Evolutionary conservation across 2,329 filamentous ascomycete species (phyloP), one percentile per base, ranked within the genome.

Genomic region (Amauroascus verrucosus): DNA sequence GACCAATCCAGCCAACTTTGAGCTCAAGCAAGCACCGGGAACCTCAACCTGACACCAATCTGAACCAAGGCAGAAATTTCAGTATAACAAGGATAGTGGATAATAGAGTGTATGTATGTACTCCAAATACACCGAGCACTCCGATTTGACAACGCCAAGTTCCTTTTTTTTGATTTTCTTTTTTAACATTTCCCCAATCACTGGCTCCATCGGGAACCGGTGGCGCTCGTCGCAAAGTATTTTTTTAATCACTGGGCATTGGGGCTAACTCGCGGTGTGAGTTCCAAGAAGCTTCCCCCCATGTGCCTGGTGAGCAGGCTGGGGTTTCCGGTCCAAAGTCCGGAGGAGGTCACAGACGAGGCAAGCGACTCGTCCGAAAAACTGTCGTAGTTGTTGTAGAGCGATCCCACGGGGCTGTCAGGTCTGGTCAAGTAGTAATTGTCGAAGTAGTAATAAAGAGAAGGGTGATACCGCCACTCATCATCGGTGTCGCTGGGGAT

Each of bases 371-470:
- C 51, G 5, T 48, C 33, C 9, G 26, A 30, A 9, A 8, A 16
- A 14, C 51, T 43, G 35, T 53, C 51, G 26, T 33, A 53, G 28
- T 53, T 53, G 14, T 53, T 53, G 33, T 35, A 9, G 2, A 53
- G 16, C 14, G 51, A 53, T 20, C 22, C 45, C n/a, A 35, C 51
- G 11, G 32, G 45, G 40, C 51, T 53, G 24, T 18, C 41, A 22
- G 26, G 24, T 11, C 22, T 18, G 3, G 9, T 8, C 16, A 3
- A 18, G 6, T 32, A 37, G 24, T 53, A 35, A 16, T 38, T 20
- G 8, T 53, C 51, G 26, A 41, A 20, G n/a, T 32, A 48, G n/a
- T 32, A 48, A 2, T 24, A 6, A 16, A 53, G 14, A 8, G 38
- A 45, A n/a, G 5, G 38, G 16, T 6, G 38, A 11, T 24, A 24